A percentile compares a stretch with the other conserved stretches of the same genome.
These are phyloP conservation scores for Angomonas ambiguus DNA, from an alignment of 208 protist genomes.

Conservation along the genomic window DNA sequence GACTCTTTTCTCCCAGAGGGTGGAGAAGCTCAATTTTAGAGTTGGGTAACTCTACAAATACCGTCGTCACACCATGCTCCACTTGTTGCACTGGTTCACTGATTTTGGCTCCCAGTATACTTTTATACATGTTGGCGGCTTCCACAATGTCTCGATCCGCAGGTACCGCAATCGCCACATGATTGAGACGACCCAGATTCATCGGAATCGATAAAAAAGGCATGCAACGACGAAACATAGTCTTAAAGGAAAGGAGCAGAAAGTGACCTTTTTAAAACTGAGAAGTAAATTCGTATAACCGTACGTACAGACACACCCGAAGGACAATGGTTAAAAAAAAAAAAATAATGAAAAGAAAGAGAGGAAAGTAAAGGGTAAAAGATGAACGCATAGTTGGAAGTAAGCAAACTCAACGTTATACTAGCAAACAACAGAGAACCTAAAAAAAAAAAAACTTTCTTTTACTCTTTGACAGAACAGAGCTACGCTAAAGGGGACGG, in stretches of 20 bases:
- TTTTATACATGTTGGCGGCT: slow-evolving; percentile 68
- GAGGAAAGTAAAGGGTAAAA: slow-evolving; percentile 12
- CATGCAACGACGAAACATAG: slow-evolving; percentile 22
- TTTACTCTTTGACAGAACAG: too few species aligned
- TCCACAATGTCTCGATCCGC: slow-evolving; percentile 44
- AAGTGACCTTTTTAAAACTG: too few species aligned
- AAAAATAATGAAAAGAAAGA: slow-evolving; percentile 12
- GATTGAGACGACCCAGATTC: slow-evolving; percentile 87
- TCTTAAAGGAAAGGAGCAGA: too few species aligned
- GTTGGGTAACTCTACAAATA: slow-evolving; percentile 89
- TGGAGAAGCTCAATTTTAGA: slow-evolving; percentile 92
- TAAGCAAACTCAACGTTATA: too few species aligned
- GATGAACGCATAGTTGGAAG: background rate
- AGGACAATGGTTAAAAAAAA: background rate
- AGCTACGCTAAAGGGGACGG: too few species aligned
- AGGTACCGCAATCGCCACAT: slow-evolving; percentile 93
- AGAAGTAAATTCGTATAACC: too few species aligned
- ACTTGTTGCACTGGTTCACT: slow-evolving; percentile 65
- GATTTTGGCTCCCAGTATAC: slow-evolving; percentile 68
- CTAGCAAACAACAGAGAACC: too few species aligned
- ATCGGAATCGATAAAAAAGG: slow-evolving; percentile 13
- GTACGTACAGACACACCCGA: too few species aligned
- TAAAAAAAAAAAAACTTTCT: slow-evolving; percentile 9
- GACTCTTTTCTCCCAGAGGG: slow-evolving; percentile 83
- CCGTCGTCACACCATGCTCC: slow-evolving; percentile 91